Evolutionary conservation across 306 rosid species (phyloP).

Genomic region (Rubus parviflorus): DNA sequence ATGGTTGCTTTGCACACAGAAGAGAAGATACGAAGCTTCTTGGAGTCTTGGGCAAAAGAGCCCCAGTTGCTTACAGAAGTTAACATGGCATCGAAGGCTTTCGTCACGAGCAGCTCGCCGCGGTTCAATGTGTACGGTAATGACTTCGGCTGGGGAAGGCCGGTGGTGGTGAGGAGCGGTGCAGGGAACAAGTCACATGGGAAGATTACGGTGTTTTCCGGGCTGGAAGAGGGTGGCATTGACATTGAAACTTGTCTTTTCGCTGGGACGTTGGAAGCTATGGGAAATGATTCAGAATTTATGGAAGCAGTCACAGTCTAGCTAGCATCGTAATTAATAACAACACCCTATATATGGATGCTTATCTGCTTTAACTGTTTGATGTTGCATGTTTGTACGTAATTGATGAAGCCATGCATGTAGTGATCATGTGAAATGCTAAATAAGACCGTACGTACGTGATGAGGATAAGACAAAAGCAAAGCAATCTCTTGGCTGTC

Average conservation of each 20-base stretch:
- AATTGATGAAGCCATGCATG: too few species aligned
- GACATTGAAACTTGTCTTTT: constrained; percentile 42
- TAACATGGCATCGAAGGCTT: not conserved
- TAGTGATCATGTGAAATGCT: too few species aligned
- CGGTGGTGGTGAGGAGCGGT: constrained; percentile 45
- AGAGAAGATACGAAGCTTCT: constrained; percentile 17
- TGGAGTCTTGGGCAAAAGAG: constrained; percentile 5
- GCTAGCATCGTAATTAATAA: too few species aligned
- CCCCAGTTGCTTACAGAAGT: constrained; percentile 14
- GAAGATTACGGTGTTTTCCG: constrained; percentile 30
- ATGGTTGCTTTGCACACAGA: constrained; percentile 22
- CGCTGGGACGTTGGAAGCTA: constrained; percentile 27
- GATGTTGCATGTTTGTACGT: too few species aligned
- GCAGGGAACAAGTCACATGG: constrained; percentile 25
- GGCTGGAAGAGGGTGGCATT: constrained; percentile 44
- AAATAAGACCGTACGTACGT: too few species aligned
- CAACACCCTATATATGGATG: too few species aligned
- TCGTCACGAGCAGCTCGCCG: constrained; percentile 37
- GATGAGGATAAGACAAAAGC: too few species aligned
- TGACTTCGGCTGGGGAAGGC: constrained; percentile 54
- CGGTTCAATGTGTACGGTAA: constrained; percentile 43
- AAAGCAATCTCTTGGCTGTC: too few species aligned
- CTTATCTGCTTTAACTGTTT: too few species aligned
- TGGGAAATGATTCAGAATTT: constrained; percentile 35
- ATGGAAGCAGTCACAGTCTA: constrained; percentile 10